These are phyloP conservation scores for Pleurotus ostreatus DNA, from an alignment of 768 basidiomycete species.

Conservation along the genomic window DNA sequence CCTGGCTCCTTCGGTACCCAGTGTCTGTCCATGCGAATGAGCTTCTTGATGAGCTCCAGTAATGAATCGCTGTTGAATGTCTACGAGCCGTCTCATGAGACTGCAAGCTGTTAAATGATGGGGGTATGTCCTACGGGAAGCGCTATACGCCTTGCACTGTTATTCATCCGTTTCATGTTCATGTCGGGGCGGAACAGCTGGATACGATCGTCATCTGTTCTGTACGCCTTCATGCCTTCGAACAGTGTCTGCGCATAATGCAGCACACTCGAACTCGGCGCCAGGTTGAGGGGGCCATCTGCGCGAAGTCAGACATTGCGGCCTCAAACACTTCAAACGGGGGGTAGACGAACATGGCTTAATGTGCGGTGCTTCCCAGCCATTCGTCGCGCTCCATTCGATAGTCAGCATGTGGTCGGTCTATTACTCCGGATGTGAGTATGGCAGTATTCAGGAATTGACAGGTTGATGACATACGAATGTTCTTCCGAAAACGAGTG, in stretches of 20 bases:
- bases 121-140: constrained; percentile 53
- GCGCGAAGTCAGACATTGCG: neutral
- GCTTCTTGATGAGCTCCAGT: constrained; percentile 78
- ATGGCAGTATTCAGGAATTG: neutral
- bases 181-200: constrained; percentile 91
- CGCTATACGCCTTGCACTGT: constrained; percentile 71
- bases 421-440: constrained; percentile 26
- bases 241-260: constrained; percentile 93
- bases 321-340: constrained; percentile 5
- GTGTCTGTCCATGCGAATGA: constrained; percentile 76
- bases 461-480: constrained; percentile 52
- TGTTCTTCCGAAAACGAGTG: constrained; percentile 79
- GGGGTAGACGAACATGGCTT: constrained; percentile 61
- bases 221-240: constrained; percentile 95
- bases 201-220: constrained; percentile 64
- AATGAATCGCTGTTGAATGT: constrained; percentile 76
- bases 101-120: neutral
- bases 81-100: constrained; percentile 29
- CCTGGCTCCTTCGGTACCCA: constrained; percentile 91
- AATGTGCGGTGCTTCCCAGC: constrained; percentile 84
- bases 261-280: constrained; percentile 77
- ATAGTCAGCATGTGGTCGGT: constrained; percentile 86
- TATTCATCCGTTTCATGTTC: constrained; percentile 98
- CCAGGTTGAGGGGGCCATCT: constrained; percentile 72
- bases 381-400: constrained; percentile 65